Base-by-base conservation (phyloP, 768 basidiomycete genomes). In the Pulveroboletus ravenelii region DNA sequence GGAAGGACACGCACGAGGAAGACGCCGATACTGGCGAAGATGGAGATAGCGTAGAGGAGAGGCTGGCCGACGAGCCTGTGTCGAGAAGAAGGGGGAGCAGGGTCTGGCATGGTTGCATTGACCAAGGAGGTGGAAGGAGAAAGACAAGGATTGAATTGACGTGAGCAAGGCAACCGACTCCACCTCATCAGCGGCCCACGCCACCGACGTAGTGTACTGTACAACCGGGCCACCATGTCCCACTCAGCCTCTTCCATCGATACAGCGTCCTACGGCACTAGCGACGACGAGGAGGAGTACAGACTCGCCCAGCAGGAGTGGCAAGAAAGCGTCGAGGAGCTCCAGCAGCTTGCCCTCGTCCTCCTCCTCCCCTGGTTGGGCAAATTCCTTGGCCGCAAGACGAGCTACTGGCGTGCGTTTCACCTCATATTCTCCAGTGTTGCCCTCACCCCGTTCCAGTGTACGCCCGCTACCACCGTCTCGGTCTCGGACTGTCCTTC, bases 251-350 rank as follows among this genome's bases (percentile, higher is more conserved):
- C 20, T 23, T 23, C 20, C 4, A 4, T 23, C 51, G 86, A 88
- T 69, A 67, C 79, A 38, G 53, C 50, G 17, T 82, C 79, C 31
- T 81, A 79, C 64, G 20, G 20, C 20, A 61, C 59, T 27, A 80
- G 82, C 55, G 87, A 83, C 65, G 63, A 68, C 34, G 83, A 85
- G 55, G 87, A 88, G 51, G 89, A 92, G 60, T 82, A 80, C 58
- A 80, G 75, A 36, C 73, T 86, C 41, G 87, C 89, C 3, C 88
- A 93, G 68, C 78, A 87, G 64, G 93, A 96, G 72, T 95, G 93
- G 93, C 86, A 93, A 61, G 93, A 96, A 68, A 89, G 87, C 61
- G 62, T 95, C 44, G 72, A 84, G 53, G 92, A 96, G 65, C 77
- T 96, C 40, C 84, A 88, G 63, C 80, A 91, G 64, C 79, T 95